Evolutionary conservation across 169 alveolate genomes (phyloP), one percentile per base, ranked within the genome.

Genomic region (Cyclospora cayetanensis): DNA sequence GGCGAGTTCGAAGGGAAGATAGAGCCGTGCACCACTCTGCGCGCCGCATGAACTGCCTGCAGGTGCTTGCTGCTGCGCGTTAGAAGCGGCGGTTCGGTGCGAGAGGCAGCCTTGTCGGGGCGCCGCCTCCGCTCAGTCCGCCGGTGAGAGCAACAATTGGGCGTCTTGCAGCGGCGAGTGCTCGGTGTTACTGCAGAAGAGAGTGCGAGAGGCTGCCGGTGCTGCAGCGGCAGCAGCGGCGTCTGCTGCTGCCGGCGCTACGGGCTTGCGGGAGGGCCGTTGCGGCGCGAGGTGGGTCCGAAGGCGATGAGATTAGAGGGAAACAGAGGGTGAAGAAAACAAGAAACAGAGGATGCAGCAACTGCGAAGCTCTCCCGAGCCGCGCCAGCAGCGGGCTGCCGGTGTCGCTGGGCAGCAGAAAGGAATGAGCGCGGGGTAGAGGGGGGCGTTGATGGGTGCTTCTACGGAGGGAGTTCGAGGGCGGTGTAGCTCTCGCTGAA

Each of bases 191-290:
- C 35, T 3, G 46, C 29, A 35, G 52, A 27, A 5, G 82, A 29
- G 52, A 20, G 46, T 11, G 52, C 20, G 55, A 70, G 29, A 70
- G 31, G 82, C 82, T 18, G 53, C 52, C 29, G 82, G 37, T 29
- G 82, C 82, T 31, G 82, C 82, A 70, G 82, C 53, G 82, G 82
- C 82, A 66, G 39, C 79, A 20, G 79, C 42, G 60, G 79, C 72
- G 72, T 60, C 72, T n/a, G 72, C 72, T 60, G 72, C 35, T n/a
- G 72, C 72, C n/a, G 72, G 35, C 7, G 27, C 72, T 60, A 15
- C 72, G 11, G n/a, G n/a, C 15, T 46, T 11, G 27, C 72, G 72
- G 15, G 34, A n/a, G 27, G 72, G 72, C 72, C 72, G 72, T n/a
- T 60, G 72, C 35, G 18, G 72, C 31, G 72, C n/a, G n/a, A n/a